Evolutionary conservation across 371 early-diverging fungal species (phyloP).

Genomic region (Fennellomyces sp.): DNA sequence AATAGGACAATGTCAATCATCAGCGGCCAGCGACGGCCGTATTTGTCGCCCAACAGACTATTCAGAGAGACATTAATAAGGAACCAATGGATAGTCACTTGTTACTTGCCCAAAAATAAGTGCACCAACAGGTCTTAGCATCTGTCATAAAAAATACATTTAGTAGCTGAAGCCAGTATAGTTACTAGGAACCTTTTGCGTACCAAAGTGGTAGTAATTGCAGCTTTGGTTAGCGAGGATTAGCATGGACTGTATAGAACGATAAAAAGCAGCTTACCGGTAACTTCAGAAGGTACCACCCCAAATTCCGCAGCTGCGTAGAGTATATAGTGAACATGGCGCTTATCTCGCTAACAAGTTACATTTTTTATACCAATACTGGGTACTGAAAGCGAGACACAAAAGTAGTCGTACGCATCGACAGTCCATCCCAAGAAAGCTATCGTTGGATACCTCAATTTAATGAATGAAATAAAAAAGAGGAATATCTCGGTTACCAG

Average conservation of each 20-base stretch:
- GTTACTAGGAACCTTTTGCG: background rate
- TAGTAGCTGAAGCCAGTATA: background rate
- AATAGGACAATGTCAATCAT: constrained; percentile 69
- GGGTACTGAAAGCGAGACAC: constrained; percentile 51
- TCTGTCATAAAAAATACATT: no score
- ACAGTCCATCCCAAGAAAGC: constrained; percentile 76
- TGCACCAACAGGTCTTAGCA: constrained; percentile 74
- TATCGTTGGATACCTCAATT: no score
- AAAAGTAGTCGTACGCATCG: constrained; percentile 75
- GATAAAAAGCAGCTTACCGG: constrained; percentile 29
- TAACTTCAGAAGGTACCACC: constrained; percentile 54
- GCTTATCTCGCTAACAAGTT: background rate
- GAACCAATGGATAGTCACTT: no score
- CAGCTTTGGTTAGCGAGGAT: no score
- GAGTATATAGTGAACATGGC: no score
- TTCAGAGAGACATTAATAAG: no score
- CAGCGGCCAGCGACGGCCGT: constrained; percentile 71
- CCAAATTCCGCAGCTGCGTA: constrained; percentile 61
- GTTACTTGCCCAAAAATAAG: constrained; percentile 65
- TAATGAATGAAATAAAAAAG: background rate
- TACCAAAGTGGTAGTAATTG: constrained; percentile 49
- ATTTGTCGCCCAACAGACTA: constrained; percentile 63
- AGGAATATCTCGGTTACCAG: background rate
- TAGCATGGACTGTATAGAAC: constrained; percentile 5
- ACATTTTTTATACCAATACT: constrained; percentile 43